Conservation (phyloP, 306 rosid species). For the Pueraria montana region DNA sequence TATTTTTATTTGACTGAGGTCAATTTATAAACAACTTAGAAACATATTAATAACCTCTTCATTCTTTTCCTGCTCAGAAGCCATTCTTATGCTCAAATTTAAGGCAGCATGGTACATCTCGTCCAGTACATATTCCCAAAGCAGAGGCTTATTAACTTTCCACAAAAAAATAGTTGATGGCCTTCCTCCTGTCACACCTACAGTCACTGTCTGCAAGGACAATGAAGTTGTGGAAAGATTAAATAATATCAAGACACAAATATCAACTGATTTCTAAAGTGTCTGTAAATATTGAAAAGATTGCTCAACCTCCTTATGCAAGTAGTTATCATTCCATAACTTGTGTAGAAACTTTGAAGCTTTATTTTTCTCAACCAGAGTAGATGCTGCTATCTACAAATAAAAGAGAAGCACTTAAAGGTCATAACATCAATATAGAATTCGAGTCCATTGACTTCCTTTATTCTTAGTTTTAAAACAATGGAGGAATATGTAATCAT, state of each 20-base stretch:
- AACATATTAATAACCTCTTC: conserved; percentile 75
- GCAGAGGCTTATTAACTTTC: conserved; percentile 72
- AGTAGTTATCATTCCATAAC: conserved; percentile 87
- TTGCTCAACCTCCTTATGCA: conserved; percentile 84
- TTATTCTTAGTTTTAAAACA: neutral
- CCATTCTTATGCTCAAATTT: conserved; percentile 74
- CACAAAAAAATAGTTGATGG: conserved; percentile 59
- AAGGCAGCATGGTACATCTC: conserved; percentile 95
- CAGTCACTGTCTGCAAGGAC: conserved; percentile 76
- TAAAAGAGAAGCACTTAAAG: conserved; percentile 21
- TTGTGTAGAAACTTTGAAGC: conserved; percentile 72
- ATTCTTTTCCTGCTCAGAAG: conserved; percentile 68
- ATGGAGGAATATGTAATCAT: neutral
- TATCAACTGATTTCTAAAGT: conserved; percentile 8
- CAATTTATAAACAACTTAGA: conserved; percentile 11
- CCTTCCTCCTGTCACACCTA: conserved; percentile 36
- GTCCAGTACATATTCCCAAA: conserved; percentile 78
- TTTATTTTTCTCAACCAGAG: conserved; percentile 85
- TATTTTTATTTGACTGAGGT: neutral
- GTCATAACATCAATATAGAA: conserved; percentile 9
- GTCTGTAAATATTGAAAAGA: conserved; percentile 26
- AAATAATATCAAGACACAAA: conserved; percentile 31
- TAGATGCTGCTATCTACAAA: conserved; percentile 73
- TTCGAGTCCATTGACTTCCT: conserved; percentile 11
- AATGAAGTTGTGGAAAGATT: conserved; percentile 24